A percentile compares a stretch with the other conserved stretches of the same genome.
These are phyloP conservation scores for Pythium biforme DNA, from an alignment of 352 stramenopile genomes.

Conservation along the genomic window DNA sequence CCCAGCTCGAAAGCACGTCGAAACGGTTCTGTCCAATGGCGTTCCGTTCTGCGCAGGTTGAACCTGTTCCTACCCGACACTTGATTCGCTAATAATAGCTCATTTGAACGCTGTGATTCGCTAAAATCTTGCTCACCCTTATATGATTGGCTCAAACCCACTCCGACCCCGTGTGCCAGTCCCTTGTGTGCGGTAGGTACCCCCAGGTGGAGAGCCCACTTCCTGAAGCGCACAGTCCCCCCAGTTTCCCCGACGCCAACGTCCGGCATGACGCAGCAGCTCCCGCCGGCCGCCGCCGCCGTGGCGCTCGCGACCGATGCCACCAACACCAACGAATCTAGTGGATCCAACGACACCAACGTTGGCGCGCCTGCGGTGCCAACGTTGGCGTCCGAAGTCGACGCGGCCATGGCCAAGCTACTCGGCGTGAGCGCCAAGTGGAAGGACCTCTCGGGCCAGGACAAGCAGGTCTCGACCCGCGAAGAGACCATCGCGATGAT, in stretches of 20 bases:
- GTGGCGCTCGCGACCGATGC: neutral
- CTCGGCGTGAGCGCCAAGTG: slow-evolving; percentile 68
- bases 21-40: neutral
- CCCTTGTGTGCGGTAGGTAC: neutral
- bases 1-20: no score
- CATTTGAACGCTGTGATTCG: neutral
- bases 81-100: slow-evolving; percentile 18
- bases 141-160: slow-evolving; percentile 5
- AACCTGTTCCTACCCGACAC: slow-evolving; percentile 8
- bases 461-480: slow-evolving; percentile 64
- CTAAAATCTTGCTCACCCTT: neutral
- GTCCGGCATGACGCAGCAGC: slow-evolving; percentile 15
- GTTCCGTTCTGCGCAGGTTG: neutral
- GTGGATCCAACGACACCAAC: no score
- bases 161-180: neutral
- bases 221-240: neutral
- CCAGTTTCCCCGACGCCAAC: no score
- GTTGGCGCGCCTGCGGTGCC: no score
- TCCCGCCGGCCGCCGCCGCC: neutral
- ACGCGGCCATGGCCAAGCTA: slow-evolving; percentile 55
- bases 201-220: no score
- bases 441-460: slow-evolving; percentile 63
- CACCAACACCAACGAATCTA: no score
- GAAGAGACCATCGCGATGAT: slow-evolving; percentile 81
- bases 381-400: slow-evolving; percentile 35